phyloP scores from a whole-genome alignment of 1,284 basidiomycete genomes.

The Sparassis latifolia region DNA sequence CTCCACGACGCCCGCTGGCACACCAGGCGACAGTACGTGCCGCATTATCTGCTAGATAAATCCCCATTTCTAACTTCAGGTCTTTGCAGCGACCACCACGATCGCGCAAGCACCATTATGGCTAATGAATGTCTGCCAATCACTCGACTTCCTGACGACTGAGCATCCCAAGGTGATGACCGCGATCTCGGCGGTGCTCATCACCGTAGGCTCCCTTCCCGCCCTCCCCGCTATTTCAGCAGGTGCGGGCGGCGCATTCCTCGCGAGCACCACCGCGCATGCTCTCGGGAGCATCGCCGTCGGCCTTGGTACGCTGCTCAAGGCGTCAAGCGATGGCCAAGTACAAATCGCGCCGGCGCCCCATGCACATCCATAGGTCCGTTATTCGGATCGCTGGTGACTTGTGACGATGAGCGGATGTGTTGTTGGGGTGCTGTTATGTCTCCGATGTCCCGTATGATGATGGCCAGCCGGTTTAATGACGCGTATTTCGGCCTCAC shows the following conservation, averaged over 20 bases:
- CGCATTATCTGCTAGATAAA: not conserved
- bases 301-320: conserved; percentile 51
- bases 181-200: conserved; percentile 65
- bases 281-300: conserved; percentile 71
- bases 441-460: not conserved
- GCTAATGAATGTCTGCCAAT: conserved; percentile 68
- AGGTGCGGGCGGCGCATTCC: conserved; percentile 60
- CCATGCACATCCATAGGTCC: not conserved
- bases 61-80: conserved; percentile 2
- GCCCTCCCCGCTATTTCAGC: conserved; percentile 59
- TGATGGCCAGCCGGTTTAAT: not conserved
- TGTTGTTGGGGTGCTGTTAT: not conserved
- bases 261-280: conserved; percentile 65
- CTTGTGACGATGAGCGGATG: not conserved
- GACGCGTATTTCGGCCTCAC: not conserved
- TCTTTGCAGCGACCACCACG: conserved; percentile 36
- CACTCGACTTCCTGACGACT: conserved; percentile 62
- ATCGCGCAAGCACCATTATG: conserved; percentile 60
- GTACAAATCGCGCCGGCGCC: conserved; percentile 5
- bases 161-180: conserved; percentile 74
- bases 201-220: conserved; percentile 68
- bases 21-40: conserved; percentile 25
- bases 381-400: not conserved
- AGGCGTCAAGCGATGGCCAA: conserved; percentile 18
- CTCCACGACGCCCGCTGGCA: conserved; percentile 12